These are phyloP conservation scores for Exserohilum rostratum DNA, from an alignment of 2,329 filamentous ascomycete species.

Conservation along the genomic window DNA sequence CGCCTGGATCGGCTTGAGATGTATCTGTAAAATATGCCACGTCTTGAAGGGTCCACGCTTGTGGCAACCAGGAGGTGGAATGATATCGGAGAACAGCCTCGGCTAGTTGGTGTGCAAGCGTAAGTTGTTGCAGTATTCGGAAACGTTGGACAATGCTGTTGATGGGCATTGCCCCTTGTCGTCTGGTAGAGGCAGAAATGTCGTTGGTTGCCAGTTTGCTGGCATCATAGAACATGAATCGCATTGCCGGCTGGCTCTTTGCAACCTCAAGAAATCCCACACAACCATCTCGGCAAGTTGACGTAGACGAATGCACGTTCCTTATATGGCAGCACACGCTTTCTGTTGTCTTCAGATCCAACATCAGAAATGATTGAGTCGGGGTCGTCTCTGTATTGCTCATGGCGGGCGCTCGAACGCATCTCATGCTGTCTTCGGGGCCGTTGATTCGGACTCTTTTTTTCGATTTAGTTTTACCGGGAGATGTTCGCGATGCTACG, in stretches of 20 bases:
- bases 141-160: not conserved
- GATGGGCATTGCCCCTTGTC: not conserved
- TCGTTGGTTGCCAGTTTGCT: not conserved
- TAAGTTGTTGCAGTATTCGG: slow-evolving; percentile 2
- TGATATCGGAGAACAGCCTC: slow-evolving; percentile 18
- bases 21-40: slow-evolving; percentile 15
- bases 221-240: slow-evolving; percentile 17
- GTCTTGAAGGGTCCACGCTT: slow-evolving; percentile 18
- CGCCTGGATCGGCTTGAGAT: not conserved
- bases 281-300: slow-evolving; percentile 6
- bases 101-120: slow-evolving; percentile 14
- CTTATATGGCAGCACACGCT: not conserved
- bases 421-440: not conserved
- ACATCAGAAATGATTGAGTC: not conserved
- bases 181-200: not conserved
- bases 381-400: not conserved
- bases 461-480: not conserved
- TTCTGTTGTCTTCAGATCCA: not conserved
- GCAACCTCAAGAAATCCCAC: slow-evolving; percentile 17
- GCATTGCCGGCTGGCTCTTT: not conserved
- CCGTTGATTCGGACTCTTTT: not conserved
- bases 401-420: not conserved
- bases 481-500: not conserved
- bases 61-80: slow-evolving; percentile 18
- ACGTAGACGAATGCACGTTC: not conserved